phyloP scores from a whole-genome alignment of 1,284 basidiomycete genomes.

The Rhodotorula glutinis region DNA sequence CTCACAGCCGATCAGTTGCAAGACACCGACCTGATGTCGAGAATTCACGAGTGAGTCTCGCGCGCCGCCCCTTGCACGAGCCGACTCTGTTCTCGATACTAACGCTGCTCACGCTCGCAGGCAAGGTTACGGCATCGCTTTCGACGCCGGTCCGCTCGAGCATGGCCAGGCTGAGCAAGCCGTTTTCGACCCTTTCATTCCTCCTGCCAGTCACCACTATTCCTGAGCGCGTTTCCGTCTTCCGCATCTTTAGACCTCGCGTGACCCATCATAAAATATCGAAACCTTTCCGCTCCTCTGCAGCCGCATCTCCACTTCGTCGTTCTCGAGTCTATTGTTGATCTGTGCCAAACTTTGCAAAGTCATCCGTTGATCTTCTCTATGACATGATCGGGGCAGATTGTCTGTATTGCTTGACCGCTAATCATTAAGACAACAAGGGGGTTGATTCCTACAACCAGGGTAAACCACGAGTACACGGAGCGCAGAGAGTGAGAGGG shows the following conservation, averaged over 20 bases:
- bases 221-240: no score
- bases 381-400: no score
- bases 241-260: no score
- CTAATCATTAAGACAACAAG: neutral
- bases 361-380: no score
- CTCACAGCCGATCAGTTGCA: constrained; percentile 18
- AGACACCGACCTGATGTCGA: constrained; percentile 15
- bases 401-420: neutral
- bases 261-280: no score
- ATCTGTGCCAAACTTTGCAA: no score
- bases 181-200: neutral
- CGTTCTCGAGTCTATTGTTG: no score
- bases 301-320: no score
- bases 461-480: neutral
- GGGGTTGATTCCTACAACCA: neutral
- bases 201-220: no score
- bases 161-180: no score
- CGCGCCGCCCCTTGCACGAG: neutral
- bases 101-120: constrained; percentile 4
- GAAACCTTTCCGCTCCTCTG: no score
- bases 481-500: neutral
- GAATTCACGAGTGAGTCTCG: constrained; percentile 16
- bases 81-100: neutral
- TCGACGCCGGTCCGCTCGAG: neutral
- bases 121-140: constrained; percentile 19